Base-by-base conservation (phyloP, 192 early-diverging fungal genomes). In the Coemansia erecta region DNA sequence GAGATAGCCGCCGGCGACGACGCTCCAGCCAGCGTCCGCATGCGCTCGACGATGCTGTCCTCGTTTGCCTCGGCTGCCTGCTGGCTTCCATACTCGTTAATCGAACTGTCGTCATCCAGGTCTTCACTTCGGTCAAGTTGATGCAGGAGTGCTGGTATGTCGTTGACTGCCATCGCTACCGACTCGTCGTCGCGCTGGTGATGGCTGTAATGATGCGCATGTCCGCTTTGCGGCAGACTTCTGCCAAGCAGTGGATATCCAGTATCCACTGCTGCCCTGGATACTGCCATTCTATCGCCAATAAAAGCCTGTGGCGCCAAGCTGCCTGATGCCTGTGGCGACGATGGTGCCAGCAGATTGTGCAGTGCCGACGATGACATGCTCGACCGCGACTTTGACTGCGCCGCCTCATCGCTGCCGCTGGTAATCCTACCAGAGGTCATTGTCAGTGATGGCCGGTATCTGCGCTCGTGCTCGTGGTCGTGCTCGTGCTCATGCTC, bases 91-190 rank as follows among this genome's bases (percentile, higher is more conserved):
- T 53, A 13, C 14, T 39, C 22, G 17, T 22, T 50, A 28, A 18
- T 18, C 19, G n/a, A 18, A 26, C 10, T 23, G 3, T 43, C 54
- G 37, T 43, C 22, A 4, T 55, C 22, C 7, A 39, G 31, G 51
- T 24, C 23, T 14, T 53, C 28, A 11, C 21, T 23, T 49, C 63
- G 60, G 63, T 76, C 73, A 14, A 65, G 59, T 31, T 45, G 73
- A 21, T 58, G 67, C 46, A 76, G 56, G 24, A 76, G 63, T 24
- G 31, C 53, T 3, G 73, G 63, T 23, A 76, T 56, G 37, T 76
- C 73, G 46, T 57, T 28, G 15, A 66, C 56, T 11, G 60, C 42
- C 23, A 39, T 19, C 42, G 35, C 35, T 37, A 11, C 35, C 6
- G 35, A 37, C 35, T 37, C 35, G 35, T 37, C 35, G 35, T 7